Evolutionary conservation across 345 rosid genomes (phyloP).

Genomic region (Gossypium herbaceum): DNA sequence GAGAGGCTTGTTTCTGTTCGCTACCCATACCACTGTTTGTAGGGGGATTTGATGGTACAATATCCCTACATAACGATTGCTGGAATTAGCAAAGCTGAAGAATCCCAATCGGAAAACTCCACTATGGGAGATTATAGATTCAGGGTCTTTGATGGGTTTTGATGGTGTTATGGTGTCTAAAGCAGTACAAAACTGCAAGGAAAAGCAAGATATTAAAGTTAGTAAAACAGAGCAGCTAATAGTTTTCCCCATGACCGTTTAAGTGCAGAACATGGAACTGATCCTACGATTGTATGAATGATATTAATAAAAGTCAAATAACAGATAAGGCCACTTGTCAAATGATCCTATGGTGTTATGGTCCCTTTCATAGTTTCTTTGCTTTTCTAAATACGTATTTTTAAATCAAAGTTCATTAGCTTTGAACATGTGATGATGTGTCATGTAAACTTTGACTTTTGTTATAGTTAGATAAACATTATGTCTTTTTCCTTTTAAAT

Average conservation of each 20-base stretch:
- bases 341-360: no score
- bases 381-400: no score
- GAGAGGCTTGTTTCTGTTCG: not conserved
- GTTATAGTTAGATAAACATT: no score
- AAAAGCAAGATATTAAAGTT: conserved; percentile 9
- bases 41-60: not conserved
- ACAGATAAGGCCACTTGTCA: no score
- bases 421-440: no score
- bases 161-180: conserved; percentile 30
- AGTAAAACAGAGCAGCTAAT: not conserved
- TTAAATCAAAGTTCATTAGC: no score
- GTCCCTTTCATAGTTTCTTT: no score
- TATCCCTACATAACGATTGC: conserved; percentile 5
- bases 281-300: not conserved
- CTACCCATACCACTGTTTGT: not conserved
- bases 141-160: conserved; percentile 33
- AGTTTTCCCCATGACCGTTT: not conserved
- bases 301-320: no score
- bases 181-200: conserved; percentile 16
- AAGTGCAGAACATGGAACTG: not conserved
- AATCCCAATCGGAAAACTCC: conserved; percentile 46
- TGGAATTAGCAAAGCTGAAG: conserved; percentile 21
- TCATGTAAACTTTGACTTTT: no score
- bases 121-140: conserved; percentile 25
- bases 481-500: no score